Conservation (phyloP, 2,329 filamentous ascomycete genomes). For the Sclerotinia minor region DNA sequence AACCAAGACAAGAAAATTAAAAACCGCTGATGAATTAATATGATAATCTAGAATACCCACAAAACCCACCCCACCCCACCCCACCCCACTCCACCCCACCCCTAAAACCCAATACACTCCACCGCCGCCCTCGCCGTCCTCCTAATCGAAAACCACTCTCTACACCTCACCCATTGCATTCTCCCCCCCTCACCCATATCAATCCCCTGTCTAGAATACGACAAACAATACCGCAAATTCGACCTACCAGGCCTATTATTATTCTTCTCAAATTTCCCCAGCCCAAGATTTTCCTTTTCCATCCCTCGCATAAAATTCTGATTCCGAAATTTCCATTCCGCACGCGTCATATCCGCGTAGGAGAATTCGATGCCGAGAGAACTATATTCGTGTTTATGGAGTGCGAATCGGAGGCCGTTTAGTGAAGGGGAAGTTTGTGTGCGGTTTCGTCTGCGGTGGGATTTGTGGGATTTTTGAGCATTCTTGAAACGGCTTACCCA, state of each 20-base stretch:
- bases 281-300: no score
- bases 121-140: background rate
- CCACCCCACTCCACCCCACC: no score
- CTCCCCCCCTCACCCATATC: background rate
- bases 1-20: no score
- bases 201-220: background rate
- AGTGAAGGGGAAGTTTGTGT: background rate
- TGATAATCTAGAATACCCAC: no score
- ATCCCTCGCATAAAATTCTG: no score
- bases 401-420: background rate
- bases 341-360: background rate
- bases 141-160: background rate
- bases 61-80: no score
- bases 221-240: conserved; percentile 7
- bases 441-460: background rate
- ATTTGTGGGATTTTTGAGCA: background rate
- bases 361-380: background rate
- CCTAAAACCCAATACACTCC: background rate
- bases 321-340: background rate
- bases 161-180: background rate
- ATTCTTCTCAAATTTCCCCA: no score
- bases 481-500: conserved; percentile 3
- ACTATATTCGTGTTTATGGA: background rate
- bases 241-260: background rate
- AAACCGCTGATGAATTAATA: no score